Conservation (phyloP, 2,329 filamentous ascomycete genomes). For the Xylaria sp. region DNA sequence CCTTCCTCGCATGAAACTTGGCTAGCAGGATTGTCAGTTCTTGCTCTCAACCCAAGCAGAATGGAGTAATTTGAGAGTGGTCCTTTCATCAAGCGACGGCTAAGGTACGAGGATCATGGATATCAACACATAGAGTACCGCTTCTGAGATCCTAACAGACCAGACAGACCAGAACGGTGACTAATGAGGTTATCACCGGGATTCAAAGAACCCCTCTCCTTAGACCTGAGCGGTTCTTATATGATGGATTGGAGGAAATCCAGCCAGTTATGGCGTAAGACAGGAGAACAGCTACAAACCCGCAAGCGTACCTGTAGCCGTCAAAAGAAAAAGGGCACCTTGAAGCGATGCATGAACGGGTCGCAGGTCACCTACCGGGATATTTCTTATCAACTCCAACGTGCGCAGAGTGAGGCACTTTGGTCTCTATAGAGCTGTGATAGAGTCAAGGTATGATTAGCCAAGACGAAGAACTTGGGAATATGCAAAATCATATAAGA, state of each 20-base stretch:
- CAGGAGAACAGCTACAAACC: background rate
- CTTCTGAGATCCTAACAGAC: background rate
- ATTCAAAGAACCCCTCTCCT: background rate
- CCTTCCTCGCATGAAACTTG: constrained; percentile 67
- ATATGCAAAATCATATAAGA: background rate
- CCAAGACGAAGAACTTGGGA: background rate
- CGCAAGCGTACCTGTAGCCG: background rate
- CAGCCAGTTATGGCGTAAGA: background rate
- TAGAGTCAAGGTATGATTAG: constrained; percentile 22
- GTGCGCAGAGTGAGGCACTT: constrained; percentile 42
- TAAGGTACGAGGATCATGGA: background rate
- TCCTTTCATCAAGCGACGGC: background rate
- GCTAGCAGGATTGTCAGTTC: constrained; percentile 52
- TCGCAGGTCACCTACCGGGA: constrained; percentile 50
- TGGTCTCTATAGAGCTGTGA: constrained; percentile 55
- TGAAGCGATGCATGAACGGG: background rate
- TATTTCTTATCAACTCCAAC: constrained; percentile 48
- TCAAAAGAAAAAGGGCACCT: background rate
- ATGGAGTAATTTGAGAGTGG: background rate
- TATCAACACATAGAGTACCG: background rate
- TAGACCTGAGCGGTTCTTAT: background rate
- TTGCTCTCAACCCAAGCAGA: background rate
- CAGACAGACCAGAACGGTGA: background rate
- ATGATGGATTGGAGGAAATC: background rate
- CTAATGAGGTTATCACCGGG: background rate